phyloP scores from a whole-genome alignment of 495 filamentous ascomycete species.

The Penicillium odoratum region DNA sequence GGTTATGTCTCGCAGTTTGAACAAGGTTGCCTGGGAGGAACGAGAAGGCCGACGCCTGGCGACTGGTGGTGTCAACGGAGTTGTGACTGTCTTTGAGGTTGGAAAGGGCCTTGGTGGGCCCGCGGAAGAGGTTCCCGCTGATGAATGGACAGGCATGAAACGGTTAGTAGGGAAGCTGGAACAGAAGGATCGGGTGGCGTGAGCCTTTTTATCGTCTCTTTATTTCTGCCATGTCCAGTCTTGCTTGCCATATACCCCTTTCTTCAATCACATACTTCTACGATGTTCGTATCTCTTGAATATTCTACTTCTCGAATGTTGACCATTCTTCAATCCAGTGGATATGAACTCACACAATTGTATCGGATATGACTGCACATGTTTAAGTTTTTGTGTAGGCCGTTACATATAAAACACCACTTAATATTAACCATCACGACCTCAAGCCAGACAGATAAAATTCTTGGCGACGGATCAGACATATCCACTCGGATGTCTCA shows the following conservation, averaged over 20 bases:
- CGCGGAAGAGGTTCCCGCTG: constrained; percentile 71
- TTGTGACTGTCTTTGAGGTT: constrained; percentile 91
- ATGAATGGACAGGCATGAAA: constrained; percentile 92
- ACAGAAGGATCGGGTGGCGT: constrained; percentile 43
- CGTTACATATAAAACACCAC: too few species aligned
- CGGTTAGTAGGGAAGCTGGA: constrained; percentile 72
- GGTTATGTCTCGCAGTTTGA: constrained; percentile 73
- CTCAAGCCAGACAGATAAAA: too few species aligned
- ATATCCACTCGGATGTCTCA: too few species aligned
- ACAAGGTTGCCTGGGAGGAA: constrained; percentile 91
- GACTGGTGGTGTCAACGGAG: constrained; percentile 86
- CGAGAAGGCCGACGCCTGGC: constrained; percentile 83
- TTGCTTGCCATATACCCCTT: constrained; percentile 35
- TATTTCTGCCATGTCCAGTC: constrained; percentile 14
- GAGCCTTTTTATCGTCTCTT: constrained; percentile 11
- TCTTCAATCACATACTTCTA: constrained; percentile 24
- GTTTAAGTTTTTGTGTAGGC: too few species aligned
- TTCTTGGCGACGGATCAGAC: too few species aligned
- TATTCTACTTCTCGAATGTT: background rate
- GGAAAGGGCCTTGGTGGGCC: constrained; percentile 75
- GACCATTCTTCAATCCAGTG: too few species aligned
- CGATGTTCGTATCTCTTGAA: constrained; percentile 16
- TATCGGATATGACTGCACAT: too few species aligned
- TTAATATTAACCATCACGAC: too few species aligned
- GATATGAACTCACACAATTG: too few species aligned